phyloP scores from a whole-genome alignment of 768 basidiomycete genomes.

The Xerocomellus chrysenteron region DNA sequence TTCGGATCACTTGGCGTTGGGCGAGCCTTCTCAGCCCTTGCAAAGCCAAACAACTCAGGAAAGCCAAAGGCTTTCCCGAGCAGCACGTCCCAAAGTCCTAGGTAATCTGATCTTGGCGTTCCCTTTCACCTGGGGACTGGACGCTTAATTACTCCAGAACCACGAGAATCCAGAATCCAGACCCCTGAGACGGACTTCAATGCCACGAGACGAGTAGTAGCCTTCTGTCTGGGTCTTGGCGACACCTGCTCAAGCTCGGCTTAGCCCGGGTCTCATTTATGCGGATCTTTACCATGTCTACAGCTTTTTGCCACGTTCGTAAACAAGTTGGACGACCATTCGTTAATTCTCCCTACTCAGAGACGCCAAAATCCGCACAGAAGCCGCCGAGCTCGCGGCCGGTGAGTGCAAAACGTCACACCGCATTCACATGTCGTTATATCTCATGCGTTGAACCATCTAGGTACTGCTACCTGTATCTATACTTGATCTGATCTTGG shows the following conservation, averaged over 20 bases:
- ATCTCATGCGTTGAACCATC: background rate
- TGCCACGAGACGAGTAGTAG: background rate
- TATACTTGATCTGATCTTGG: conserved; percentile 4
- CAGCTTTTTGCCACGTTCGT: background rate
- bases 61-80: background rate
- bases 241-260: background rate
- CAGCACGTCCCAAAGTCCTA: background rate
- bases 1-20: background rate
- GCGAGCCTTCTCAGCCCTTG: background rate
- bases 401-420: background rate
- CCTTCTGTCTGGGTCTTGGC: background rate
- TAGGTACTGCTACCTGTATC: background rate
- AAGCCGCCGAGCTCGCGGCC: background rate
- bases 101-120: background rate
- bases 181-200: background rate
- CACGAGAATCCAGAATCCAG: background rate
- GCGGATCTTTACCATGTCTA: conserved; percentile 8
- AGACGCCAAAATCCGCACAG: background rate
- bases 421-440: background rate
- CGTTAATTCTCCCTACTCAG: background rate
- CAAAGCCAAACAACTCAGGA: background rate
- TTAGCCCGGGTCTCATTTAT: conserved; percentile 11
- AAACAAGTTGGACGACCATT: background rate
- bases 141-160: background rate
- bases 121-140: too few species aligned